Conservation (phyloP, 1,284 basidiomycete species). For the Tremellales sp. region DNA sequence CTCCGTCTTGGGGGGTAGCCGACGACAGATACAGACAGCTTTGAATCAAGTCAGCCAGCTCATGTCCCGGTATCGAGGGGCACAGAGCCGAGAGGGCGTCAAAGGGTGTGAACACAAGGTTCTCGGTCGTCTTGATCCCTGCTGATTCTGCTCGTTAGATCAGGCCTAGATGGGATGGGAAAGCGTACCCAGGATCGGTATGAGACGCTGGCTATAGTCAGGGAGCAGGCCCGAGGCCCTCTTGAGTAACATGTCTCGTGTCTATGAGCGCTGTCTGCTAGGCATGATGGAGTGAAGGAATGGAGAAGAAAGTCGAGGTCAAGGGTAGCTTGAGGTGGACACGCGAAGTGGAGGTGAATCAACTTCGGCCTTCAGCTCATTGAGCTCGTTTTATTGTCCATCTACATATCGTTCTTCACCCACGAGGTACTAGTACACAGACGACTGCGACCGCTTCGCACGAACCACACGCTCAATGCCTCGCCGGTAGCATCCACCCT, state of each 20-base stretch:
- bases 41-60: constrained; percentile 24
- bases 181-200: constrained; percentile 31
- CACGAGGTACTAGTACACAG: too few species aligned
- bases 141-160: constrained; percentile 11
- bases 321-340: background rate
- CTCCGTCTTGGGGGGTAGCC: background rate
- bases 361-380: too few species aligned
- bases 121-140: constrained; percentile 37
- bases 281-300: background rate
- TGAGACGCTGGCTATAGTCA: constrained; percentile 14
- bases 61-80: constrained; percentile 3
- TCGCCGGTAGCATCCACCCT: too few species aligned
- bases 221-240: constrained; percentile 24
- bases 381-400: too few species aligned
- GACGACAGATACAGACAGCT: constrained; percentile 17
- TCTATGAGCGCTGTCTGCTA: background rate
- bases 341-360: background rate
- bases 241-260: constrained; percentile 36
- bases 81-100: constrained; percentile 13
- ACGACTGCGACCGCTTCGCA: too few species aligned
- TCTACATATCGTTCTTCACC: too few species aligned
- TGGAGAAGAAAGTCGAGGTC: constrained; percentile 3
- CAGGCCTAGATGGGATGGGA: background rate
- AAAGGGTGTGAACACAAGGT: constrained; percentile 31
- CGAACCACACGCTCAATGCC: too few species aligned